Conservation (phyloP, 2,329 filamentous ascomycete genomes). For the Sporothrix pseudoabietina region DNA sequence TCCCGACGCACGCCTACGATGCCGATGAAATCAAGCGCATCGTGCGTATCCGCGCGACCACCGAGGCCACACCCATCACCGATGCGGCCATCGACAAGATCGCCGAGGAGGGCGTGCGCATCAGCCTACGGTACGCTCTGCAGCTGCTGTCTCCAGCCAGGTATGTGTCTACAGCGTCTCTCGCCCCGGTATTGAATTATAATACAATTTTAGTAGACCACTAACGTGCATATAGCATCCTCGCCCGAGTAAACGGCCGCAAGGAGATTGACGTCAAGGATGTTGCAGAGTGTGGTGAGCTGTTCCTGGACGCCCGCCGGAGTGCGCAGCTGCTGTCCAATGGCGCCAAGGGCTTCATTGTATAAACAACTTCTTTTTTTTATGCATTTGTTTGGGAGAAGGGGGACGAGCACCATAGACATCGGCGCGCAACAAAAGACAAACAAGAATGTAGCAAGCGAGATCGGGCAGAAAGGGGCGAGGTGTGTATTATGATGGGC, state of each 20-base stretch:
- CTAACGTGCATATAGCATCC: slow-evolving; percentile 60
- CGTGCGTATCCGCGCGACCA: slow-evolving; percentile 78
- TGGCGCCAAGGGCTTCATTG: slow-evolving; percentile 66
- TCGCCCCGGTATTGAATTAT: slow-evolving; percentile 35
- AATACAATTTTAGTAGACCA: background rate
- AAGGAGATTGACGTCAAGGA: slow-evolving; percentile 76
- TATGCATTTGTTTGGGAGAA: background rate
- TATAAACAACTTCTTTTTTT: slow-evolving; percentile 45
- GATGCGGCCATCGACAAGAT: slow-evolving; percentile 86
- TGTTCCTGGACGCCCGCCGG: slow-evolving; percentile 80
- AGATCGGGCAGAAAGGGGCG: background rate
- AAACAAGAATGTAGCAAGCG: background rate
- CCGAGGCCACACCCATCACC: slow-evolving; percentile 76
- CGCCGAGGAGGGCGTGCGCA: slow-evolving; percentile 80
- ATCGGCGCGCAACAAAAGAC: background rate
- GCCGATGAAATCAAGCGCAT: slow-evolving; percentile 91
- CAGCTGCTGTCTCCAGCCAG: slow-evolving; percentile 86
- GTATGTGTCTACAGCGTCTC: slow-evolving; percentile 42
- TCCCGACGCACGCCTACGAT: slow-evolving; percentile 89
- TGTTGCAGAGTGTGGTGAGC: slow-evolving; percentile 77
- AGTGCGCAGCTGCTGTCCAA: slow-evolving; percentile 70
- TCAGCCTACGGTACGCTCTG: slow-evolving; percentile 89
- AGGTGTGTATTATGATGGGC: background rate
- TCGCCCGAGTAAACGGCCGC: slow-evolving; percentile 81
- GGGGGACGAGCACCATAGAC: background rate